Percentiles rank a stretch among this genome's conserved stretches.
Evolutionary conservation across 495 filamentous ascomycete species (phyloP).

Genomic region (Amorphotheca resinae): DNA sequence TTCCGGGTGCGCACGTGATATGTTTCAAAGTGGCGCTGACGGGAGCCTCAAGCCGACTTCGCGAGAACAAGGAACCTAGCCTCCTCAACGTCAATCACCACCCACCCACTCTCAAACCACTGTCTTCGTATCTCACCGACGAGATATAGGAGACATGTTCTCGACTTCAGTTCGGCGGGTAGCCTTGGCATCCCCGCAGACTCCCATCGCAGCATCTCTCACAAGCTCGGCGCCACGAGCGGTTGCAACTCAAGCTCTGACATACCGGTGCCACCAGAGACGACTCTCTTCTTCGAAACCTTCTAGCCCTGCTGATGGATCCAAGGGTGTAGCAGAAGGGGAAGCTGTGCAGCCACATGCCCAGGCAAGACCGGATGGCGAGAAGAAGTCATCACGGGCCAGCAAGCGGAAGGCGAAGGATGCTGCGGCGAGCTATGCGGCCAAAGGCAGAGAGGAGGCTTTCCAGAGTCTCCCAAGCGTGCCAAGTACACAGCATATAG

Average conservation of each 20-base stretch:
- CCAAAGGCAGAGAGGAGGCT: slow-evolving; percentile 24
- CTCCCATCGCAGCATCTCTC: slow-evolving; percentile 24
- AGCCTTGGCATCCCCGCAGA: slow-evolving; percentile 29
- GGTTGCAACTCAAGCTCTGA: slow-evolving; percentile 24
- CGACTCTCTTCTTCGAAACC: slow-evolving; percentile 47
- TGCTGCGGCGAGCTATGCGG: slow-evolving; percentile 12
- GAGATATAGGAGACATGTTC: slow-evolving; percentile 27
- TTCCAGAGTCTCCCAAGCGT: slow-evolving; percentile 63
- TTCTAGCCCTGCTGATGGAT: slow-evolving; percentile 39
- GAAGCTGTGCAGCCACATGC: slow-evolving; percentile 25
- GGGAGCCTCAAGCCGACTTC: neutral
- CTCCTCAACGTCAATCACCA: neutral
- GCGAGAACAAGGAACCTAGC: slow-evolving; percentile 5
- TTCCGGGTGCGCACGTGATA: too few species aligned
- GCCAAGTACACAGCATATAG: slow-evolving; percentile 66
- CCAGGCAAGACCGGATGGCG: slow-evolving; percentile 26
- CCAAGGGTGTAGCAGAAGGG: slow-evolving; percentile 31
- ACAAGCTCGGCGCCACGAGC: slow-evolving; percentile 24
- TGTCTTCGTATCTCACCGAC: neutral
- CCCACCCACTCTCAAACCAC: slow-evolving; percentile 1
- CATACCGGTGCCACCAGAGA: slow-evolving; percentile 31
- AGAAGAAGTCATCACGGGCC: slow-evolving; percentile 31
- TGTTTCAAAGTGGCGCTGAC: neutral
- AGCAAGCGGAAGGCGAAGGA: slow-evolving; percentile 27
- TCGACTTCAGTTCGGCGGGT: slow-evolving; percentile 39